These are phyloP conservation scores for Rugosomyces carneus DNA, from an alignment of 1,284 basidiomycete species.

Conservation along the genomic window DNA sequence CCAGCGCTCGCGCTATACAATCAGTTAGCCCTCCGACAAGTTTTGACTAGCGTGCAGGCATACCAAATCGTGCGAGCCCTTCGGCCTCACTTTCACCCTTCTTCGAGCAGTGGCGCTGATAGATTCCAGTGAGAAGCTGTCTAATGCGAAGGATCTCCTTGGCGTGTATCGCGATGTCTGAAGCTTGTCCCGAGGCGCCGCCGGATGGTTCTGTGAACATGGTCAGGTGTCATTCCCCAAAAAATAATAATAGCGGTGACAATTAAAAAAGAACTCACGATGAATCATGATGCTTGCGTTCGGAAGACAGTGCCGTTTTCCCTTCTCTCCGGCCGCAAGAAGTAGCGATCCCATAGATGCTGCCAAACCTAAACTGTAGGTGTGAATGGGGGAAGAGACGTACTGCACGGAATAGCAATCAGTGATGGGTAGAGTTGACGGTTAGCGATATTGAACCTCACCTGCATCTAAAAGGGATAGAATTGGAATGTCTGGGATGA, in stretches of 20 bases:
- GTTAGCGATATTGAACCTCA: conserved; percentile 25
- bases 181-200: conserved; percentile 88
- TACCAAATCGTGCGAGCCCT: conserved; percentile 75
- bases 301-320: conserved; percentile 84
- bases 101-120: conserved; percentile 71
- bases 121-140: conserved; percentile 76
- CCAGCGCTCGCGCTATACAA: conserved; percentile 71
- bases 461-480: conserved; percentile 60
- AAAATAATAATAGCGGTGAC: conserved; percentile 6
- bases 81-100: conserved; percentile 58
- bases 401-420: conserved; percentile 46
- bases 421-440: conserved; percentile 7
- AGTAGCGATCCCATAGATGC: conserved; percentile 92
- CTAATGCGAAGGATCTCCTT: conserved; percentile 89
- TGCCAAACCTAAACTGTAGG: conserved; percentile 90
- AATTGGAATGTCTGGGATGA: conserved; percentile 8
- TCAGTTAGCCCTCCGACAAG: background rate
- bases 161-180: conserved; percentile 91
- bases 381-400: conserved; percentile 89
- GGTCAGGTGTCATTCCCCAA: background rate
- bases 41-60: conserved; percentile 22
- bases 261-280: conserved; percentile 62
- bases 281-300: conserved; percentile 97
- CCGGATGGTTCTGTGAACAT: conserved; percentile 77
- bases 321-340: conserved; percentile 80